These are phyloP conservation scores for Colletotrichum incanum DNA, from an alignment of 2,329 filamentous ascomycete genomes.

Conservation along the genomic window DNA sequence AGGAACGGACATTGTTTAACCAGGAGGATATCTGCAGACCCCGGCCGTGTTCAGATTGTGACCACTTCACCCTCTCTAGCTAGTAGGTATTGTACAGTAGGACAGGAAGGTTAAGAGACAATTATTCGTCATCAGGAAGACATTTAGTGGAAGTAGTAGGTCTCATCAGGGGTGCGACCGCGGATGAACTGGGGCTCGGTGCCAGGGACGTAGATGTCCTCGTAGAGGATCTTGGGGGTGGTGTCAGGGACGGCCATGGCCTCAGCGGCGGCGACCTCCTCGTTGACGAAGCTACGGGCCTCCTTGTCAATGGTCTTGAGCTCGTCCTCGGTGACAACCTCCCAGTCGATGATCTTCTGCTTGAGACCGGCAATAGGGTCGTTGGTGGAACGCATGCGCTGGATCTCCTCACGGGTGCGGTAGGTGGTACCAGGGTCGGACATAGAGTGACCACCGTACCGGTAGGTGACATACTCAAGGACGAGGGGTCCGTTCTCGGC, in stretches of 20 bases:
- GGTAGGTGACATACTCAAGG: conserved; percentile 99
- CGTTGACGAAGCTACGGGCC: conserved; percentile 86
- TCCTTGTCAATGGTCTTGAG: conserved; percentile 97
- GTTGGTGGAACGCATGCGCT: conserved; percentile 99
- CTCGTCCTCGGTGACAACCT: conserved; percentile 91
- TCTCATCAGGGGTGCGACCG: conserved; percentile 92
- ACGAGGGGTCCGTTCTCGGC: conserved; percentile 93
- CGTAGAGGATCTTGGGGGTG: conserved; percentile 87
- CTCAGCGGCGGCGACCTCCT: conserved; percentile 92
- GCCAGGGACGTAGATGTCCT: conserved; percentile 95
- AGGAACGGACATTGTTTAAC: conserved; percentile 14
- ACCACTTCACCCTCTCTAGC: conserved; percentile 43
- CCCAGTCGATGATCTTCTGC: conserved; percentile 98
- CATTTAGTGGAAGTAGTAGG: conserved; percentile 84
- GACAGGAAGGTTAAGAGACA: conserved; percentile 42
- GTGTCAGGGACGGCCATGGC: conserved; percentile 86
- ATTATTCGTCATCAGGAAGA: conserved; percentile 38
- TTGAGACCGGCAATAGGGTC: conserved; percentile 98
- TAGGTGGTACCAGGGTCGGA: conserved; percentile 99
- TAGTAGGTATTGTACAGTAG: conserved; percentile 46
- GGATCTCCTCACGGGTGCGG: conserved; percentile 98
- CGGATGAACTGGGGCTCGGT: conserved; percentile 91
- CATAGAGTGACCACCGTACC: conserved; percentile 99
- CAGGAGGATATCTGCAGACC: conserved; percentile 42
- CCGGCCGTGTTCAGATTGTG: conserved; percentile 42